Evolutionary conservation across 768 basidiomycete species (phyloP), one percentile per base, ranked within the genome.

Genomic region (Naganishia randhawae): DNA sequence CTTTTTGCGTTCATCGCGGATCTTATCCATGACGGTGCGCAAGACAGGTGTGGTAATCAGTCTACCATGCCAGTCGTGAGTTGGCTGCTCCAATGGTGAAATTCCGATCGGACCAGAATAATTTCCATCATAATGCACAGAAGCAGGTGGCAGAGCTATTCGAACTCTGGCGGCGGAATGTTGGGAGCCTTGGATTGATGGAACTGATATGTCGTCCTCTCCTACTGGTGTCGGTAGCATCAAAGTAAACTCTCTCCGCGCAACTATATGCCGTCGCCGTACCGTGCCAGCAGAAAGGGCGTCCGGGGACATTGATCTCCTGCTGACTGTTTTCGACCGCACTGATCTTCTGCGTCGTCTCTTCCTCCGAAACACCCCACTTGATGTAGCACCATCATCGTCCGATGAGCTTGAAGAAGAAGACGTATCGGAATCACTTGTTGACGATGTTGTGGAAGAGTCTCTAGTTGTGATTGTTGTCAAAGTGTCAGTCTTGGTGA

Each of bases 41-140:
- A 79, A 53, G 4, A 72, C 69, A 7, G 77, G 74, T 0, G 78
- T 77, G 8, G 70, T 71, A 35, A 79, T 63, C 7, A 79, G 68
- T 42, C 77, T 53, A 25, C 75, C 76, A 50, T 57, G 53, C 66
- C 66, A 67, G 22, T 66, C 65, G 19, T 67, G 52, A 16, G 22
- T 48, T 5, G 66, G 66, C 19, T 55, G 42, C 54, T 55, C 52
- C 53, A 67, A 13, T 17, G 55, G 66, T 2, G 66, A 67, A 17
- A 16, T 41, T 16, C 42, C 55, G 17, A 54, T 32, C 1, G 55
- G 42, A 27, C 53, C 50, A 41, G 53, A 42, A 32, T 67, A 48
- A 19, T 53, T 35, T 9, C 41, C n/a, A 17, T 50, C n/a, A 3
- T 25, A 48, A 17, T 48, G 45, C n/a, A 22, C 8, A 6, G 69